Evolutionary conservation across 2,329 filamentous ascomycete species (phyloP), one percentile per base, ranked within the genome.

Genomic region (Pochonia chlamydosporia): DNA sequence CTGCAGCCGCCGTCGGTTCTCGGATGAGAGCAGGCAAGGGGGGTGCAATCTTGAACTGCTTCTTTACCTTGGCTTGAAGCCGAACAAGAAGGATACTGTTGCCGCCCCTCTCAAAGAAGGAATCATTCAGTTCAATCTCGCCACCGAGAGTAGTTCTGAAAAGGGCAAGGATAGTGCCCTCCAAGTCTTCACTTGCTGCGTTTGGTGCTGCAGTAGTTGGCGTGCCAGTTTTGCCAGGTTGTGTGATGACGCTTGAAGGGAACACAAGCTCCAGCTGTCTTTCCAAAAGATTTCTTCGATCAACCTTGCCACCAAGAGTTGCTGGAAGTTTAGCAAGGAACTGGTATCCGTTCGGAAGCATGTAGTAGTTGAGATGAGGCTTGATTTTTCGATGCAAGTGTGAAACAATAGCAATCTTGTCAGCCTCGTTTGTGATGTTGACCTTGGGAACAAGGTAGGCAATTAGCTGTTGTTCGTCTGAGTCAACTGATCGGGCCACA

Each of bases 51-150:
- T 55, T 56, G 50, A 59, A 56, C 25, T 53, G 51, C 42, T 55
- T 57, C 48, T 56, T 58, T 33, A 61, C 45, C 39, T 52, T 52
- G 20, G 56, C 54, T 36, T 58, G 55, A 14, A 60, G 57, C 9
- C 58, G 44, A 20, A 59, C 52, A 16, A 58, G 53, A 9, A 59
- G 53, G 31, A 59, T 53, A 26, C 55, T 57, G 47, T 60, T 57
- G 33, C 57, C 57, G 8, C 58, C 58, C 16, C 48, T 50, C 40
- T 59, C 54, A 43, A 60, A 60, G 47, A 59, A 58, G 25, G 54
- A 57, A 28, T 59, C 56, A 23, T 46, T 21, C 10, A 54, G 43
- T 18, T 35, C 35, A 21, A 54, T 44, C 3, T 54, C 50, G 16
- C 44, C 43, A 14, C 54, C 54, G 14, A 57, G 49, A 13, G 49